Percentiles rank a stretch among this genome's conserved stretches.
These are phyloP conservation scores for Nidularia pulvinata DNA, from an alignment of 768 basidiomycete species.

Conservation along the genomic window DNA sequence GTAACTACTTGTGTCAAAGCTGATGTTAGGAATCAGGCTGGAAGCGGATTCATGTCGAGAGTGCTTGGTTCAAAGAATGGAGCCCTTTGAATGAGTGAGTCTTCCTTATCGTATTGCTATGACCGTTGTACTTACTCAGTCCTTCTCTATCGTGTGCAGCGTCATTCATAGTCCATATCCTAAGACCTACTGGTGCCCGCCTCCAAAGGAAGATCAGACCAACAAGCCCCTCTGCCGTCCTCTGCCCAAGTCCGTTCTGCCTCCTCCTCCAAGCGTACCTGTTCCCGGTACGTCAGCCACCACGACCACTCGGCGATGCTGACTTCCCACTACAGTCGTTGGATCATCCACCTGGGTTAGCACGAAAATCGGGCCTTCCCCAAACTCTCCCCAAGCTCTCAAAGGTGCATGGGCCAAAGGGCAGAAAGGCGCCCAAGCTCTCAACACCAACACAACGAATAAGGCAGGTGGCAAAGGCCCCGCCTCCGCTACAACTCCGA, in stretches of 20 bases:
- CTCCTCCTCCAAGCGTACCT: conserved; percentile 21
- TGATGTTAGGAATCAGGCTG: conserved; percentile 32
- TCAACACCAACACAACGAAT: not conserved
- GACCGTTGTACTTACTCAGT: not conserved
- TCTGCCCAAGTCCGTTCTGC: conserved; percentile 29
- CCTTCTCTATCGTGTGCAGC: conserved; percentile 9
- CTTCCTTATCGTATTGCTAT: not conserved
- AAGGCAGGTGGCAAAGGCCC: too few species aligned
- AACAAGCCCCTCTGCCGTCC: conserved; percentile 43
- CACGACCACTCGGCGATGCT: not conserved
- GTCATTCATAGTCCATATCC: conserved; percentile 38
- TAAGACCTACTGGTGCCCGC: conserved; percentile 32
- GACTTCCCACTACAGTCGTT: conserved; percentile 20
- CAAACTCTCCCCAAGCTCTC: conserved; percentile 5
- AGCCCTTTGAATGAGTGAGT: conserved; percentile 27
- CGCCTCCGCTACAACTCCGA: too few species aligned
- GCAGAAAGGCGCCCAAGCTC: not conserved
- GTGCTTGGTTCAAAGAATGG: conserved; percentile 41
- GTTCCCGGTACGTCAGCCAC: conserved; percentile 20
- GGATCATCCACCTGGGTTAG: conserved; percentile 33
- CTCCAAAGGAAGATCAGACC: conserved; percentile 40
- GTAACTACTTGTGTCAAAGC: not conserved
- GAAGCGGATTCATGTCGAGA: conserved; percentile 42
- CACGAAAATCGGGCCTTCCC: conserved; percentile 11
- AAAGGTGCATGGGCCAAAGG: conserved; percentile 15